Percentiles rank a stretch among this genome's conserved stretches.
Evolutionary conservation across 129 eudicot genomes (phyloP).

Genomic region (Escallonia herrerae): DNA sequence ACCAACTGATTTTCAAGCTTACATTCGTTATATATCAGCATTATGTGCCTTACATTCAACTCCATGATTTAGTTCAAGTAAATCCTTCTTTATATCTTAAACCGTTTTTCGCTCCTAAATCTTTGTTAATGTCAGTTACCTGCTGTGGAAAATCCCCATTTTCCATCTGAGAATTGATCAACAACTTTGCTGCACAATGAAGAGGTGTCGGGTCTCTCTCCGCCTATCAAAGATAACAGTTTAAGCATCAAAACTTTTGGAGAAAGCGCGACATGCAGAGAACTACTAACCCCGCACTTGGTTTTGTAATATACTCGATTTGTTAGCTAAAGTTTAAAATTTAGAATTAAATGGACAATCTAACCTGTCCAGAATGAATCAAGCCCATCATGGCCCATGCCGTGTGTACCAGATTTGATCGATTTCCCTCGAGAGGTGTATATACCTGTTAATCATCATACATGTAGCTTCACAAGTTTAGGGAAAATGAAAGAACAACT

Average conservation of each 20-base stretch:
- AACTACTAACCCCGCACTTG: no score
- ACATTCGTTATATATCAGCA: no score
- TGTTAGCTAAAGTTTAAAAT: no score
- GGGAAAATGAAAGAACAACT: not conserved
- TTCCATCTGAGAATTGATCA: constrained; percentile 49
- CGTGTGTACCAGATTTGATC: constrained; percentile 77
- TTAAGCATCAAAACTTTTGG: not conserved
- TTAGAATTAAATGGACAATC: not conserved
- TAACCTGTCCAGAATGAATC: constrained; percentile 73
- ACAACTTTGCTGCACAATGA: constrained; percentile 37
- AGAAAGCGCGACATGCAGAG: no score
- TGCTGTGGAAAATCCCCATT: constrained; percentile 56
- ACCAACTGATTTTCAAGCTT: no score
- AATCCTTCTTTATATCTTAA: not conserved
- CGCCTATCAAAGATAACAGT: constrained; percentile 10
- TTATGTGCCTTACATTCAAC: not conserved
- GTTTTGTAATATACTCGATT: no score
- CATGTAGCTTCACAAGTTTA: not conserved
- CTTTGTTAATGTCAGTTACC: constrained; percentile 17
- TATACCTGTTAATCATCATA: constrained; percentile 39
- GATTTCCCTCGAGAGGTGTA: constrained; percentile 54
- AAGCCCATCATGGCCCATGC: constrained; percentile 89
- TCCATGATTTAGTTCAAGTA: not conserved
- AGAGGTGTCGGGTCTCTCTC: constrained; percentile 43
- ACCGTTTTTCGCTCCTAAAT: not conserved